Conservation (phyloP, 768 basidiomycete species). For the Roridomyces roridus region DNA sequence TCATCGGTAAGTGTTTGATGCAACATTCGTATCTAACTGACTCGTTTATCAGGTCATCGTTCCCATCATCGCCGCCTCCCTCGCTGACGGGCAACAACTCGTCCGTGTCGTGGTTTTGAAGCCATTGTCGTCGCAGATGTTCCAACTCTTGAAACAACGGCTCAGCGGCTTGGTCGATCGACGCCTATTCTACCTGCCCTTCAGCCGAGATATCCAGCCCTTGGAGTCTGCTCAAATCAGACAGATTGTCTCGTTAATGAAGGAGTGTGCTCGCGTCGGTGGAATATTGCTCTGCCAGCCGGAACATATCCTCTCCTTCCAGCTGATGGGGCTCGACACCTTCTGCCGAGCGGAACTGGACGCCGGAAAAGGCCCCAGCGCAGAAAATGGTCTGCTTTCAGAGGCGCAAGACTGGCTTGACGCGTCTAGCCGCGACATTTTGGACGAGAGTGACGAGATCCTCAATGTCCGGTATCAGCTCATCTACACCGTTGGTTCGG, state of each 20-base stretch:
- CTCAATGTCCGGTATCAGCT: conserved; percentile 55
- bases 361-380: not conserved
- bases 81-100: conserved; percentile 50
- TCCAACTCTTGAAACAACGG: conserved; percentile 50
- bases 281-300: conserved; percentile 60
- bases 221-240: conserved; percentile 25
- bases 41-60: conserved; percentile 43
- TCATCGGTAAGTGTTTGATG: conserved; percentile 36
- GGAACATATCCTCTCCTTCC: conserved; percentile 59
- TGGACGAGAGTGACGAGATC: conserved; percentile 57
- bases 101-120: conserved; percentile 59
- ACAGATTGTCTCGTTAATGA: conserved; percentile 37
- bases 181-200: conserved; percentile 56
- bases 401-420: conserved; percentile 34
- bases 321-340: conserved; percentile 44
- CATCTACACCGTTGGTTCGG: conserved; percentile 50
- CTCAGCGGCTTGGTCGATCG: conserved; percentile 52
- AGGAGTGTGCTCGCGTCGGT: conserved; percentile 41
- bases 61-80: conserved; percentile 44
- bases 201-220: conserved; percentile 47
- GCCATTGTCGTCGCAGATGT: conserved; percentile 53
- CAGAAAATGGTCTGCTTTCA: conserved; percentile 26
- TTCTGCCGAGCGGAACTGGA: too few species aligned
- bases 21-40: not conserved
- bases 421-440: conserved; percentile 41